Conservation (phyloP, 306 rosid species). For the Medicago truncatula region MtrunA17r5.0-ANR NC_053049.1:2165001-2165500, state of each 20-base stretch:
- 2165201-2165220: neutral
- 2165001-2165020: conserved; percentile 96
- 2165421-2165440: conserved; percentile 89
- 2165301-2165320: neutral
- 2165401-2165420: conserved; percentile 87
- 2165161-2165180: neutral
- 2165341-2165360: conserved; percentile 34
- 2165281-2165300: too few relatives aligned
- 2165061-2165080: conserved; percentile 94
- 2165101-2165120: conserved; percentile 13
- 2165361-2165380: conserved; percentile 72
- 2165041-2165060: conserved; percentile 83
- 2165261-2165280: neutral
- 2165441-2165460: conserved; percentile 88
- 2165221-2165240: conserved; percentile 24
- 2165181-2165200: conserved; percentile 26
- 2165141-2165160: conserved; percentile 22
- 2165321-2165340: conserved; percentile 21
- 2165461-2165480: conserved; percentile 89
- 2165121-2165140: conserved; percentile 8
- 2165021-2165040: conserved; percentile 96
- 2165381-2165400: conserved; percentile 92
- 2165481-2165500: conserved; percentile 88
- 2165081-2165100: conserved; percentile 55
- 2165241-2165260: neutral